phyloP scores from a whole-genome alignment of 2,329 filamentous ascomycete genomes.

The Verticillium nubilum region DNA sequence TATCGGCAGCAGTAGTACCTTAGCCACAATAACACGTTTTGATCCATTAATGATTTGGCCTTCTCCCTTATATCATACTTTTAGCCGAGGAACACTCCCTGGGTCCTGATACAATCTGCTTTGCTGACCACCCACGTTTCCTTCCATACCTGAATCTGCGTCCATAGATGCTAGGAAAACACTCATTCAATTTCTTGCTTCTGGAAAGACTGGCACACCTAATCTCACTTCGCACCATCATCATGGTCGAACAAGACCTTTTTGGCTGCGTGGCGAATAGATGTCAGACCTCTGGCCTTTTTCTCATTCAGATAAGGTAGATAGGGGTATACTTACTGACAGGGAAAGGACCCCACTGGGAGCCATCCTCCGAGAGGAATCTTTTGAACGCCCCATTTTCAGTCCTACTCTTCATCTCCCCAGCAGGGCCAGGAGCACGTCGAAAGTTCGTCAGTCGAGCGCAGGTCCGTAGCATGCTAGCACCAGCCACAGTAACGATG shows the following conservation, averaged over 20 bases:
- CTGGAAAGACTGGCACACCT: not conserved
- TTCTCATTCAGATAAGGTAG: not conserved
- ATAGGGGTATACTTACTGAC: not conserved
- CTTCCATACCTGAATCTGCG: too few species aligned
- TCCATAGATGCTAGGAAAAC: too few species aligned
- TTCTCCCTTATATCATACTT: too few species aligned
- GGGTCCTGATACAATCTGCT: too few species aligned
- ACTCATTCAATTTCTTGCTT: too few species aligned
- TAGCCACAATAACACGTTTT: too few species aligned
- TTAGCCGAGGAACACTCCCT: too few species aligned
- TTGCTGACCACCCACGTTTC: too few species aligned
- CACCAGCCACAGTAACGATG: conserved; percentile 7
- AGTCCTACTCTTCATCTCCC: conserved; percentile 9
- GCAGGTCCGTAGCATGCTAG: conserved; percentile 6
- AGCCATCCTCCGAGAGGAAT: conserved; percentile 6
- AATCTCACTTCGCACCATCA: not conserved
- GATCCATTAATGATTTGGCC: too few species aligned
- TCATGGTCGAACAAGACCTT: not conserved
- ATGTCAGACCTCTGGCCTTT: not conserved
- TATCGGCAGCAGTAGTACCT: too few species aligned
- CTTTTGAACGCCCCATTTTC: conserved; percentile 5
- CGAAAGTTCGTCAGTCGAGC: conserved; percentile 5
- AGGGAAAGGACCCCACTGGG: conserved; percentile 7
- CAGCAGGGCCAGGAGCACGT: conserved; percentile 5
- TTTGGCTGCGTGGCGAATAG: not conserved